Evolutionary conservation across 108 stramenopile species (phyloP).

Genomic region (Cafeteria roenbergensis): DNA sequence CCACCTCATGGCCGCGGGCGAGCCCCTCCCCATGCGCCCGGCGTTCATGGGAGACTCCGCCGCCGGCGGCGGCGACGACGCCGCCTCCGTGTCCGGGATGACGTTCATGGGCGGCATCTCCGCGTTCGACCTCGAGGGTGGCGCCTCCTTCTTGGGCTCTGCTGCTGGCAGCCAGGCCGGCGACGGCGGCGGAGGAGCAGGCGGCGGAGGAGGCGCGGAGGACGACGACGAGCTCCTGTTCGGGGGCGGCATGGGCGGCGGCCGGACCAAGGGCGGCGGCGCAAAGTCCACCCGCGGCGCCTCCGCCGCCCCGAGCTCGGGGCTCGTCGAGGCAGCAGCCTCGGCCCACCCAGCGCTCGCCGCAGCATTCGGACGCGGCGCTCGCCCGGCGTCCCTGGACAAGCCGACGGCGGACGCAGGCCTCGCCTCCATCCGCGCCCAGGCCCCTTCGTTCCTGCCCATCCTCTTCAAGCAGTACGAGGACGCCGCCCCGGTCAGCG

Average conservation of each 20-base stretch:
- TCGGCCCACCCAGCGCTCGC: conserved; percentile 1
- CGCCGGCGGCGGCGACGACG: neutral
- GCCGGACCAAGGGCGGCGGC: too few relatives aligned
- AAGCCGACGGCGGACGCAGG: neutral
- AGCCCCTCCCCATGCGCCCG: neutral
- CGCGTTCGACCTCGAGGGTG: too few relatives aligned
- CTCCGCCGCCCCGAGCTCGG: too few relatives aligned
- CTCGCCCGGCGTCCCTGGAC: neutral
- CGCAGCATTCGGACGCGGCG: neutral
- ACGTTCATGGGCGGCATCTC: too few relatives aligned
- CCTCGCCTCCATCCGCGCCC: neutral
- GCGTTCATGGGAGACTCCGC: neutral
- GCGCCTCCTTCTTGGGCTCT: too few relatives aligned
- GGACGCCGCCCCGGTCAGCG: neutral
- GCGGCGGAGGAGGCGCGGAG: too few relatives aligned
- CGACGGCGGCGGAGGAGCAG: too few relatives aligned
- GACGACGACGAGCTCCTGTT: too few relatives aligned
- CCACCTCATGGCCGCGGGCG: neutral
- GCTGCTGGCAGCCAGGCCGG: too few relatives aligned
- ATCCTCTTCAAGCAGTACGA: neutral
- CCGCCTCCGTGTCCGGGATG: neutral
- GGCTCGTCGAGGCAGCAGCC: too few relatives aligned
- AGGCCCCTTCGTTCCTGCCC: neutral
- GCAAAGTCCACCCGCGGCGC: too few relatives aligned
- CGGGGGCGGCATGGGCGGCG: too few relatives aligned